These are phyloP conservation scores for Pseudonitzschia multiseries DNA, from an alignment of 108 stramenopile genomes.

Conservation along the genomic window DNA sequence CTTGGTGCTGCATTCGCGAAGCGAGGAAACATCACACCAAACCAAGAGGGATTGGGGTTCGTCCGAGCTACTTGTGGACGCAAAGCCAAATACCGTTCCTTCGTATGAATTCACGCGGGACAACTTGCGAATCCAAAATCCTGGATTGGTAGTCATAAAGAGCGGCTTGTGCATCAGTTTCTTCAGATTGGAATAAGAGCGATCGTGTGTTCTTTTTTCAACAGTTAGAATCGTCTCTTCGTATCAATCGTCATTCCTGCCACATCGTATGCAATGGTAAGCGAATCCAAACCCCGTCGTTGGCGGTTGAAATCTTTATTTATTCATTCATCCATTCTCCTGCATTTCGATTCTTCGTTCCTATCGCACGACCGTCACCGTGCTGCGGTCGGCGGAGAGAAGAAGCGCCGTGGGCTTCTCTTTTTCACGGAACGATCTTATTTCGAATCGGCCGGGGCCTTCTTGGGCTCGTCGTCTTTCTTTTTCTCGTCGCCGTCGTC, in stretches of 20 bases:
- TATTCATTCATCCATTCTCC: background rate
- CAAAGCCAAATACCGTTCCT: background rate
- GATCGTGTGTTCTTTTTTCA: background rate
- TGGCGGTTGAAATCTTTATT: background rate
- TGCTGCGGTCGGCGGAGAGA: background rate
- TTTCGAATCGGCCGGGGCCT: background rate
- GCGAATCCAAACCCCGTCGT: background rate
- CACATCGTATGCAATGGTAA: background rate
- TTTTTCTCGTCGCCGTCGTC: conserved; percentile 33
- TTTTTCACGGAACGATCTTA: background rate
- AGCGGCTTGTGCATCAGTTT: conserved; percentile 3
- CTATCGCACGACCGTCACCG: background rate
- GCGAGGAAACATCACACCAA: background rate
- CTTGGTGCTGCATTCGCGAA: too few relatives aligned
- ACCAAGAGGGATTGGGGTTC: background rate
- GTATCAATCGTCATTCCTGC: conserved; percentile 6
- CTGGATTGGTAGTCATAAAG: background rate
- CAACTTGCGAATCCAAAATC: background rate
- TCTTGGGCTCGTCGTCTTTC: conserved; percentile 1
- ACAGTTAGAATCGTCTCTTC: background rate
- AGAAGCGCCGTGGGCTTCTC: too few relatives aligned
- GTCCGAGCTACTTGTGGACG: background rate
- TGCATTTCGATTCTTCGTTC: background rate
- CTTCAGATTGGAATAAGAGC: conserved; percentile 7
- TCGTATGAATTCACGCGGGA: conserved; percentile 8